A percentile compares a stretch with the other conserved stretches of the same genome.
These are phyloP conservation scores for Alternaria incomplexa DNA, from an alignment of 2,329 filamentous ascomycete species.

Conservation along the genomic window DNA sequence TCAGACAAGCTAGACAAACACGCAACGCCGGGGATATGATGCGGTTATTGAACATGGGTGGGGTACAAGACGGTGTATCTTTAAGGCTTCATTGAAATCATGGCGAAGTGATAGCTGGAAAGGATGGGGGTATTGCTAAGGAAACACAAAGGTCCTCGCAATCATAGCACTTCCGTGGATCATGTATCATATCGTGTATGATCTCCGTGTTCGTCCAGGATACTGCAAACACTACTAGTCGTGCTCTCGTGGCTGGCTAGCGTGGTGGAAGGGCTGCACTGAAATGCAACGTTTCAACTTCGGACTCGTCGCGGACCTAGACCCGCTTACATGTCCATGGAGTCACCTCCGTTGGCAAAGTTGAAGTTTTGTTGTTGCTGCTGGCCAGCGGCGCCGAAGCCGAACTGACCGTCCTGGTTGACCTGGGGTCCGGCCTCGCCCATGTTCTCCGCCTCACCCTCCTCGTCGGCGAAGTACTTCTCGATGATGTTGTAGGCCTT, in stretches of 20 bases:
- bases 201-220: constrained; percentile 21
- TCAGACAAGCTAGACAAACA: constrained; percentile 36
- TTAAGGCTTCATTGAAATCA: constrained; percentile 47
- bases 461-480: constrained; percentile 99
- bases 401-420: constrained; percentile 76
- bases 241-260: constrained; percentile 12
- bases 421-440: constrained; percentile 78
- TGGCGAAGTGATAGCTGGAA: constrained; percentile 36
- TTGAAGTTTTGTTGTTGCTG: constrained; percentile 83
- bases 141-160: constrained; percentile 23
- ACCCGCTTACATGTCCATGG: constrained; percentile 72
- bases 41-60: constrained; percentile 41
- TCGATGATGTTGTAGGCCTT: constrained; percentile 99
- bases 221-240: constrained; percentile 14
- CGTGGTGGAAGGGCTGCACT: constrained; percentile 7
- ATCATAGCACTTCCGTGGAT: constrained; percentile 27
- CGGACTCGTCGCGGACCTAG: constrained; percentile 4
- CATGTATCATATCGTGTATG: constrained; percentile 35
- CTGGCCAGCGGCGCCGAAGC: constrained; percentile 70
- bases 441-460: constrained; percentile 77
- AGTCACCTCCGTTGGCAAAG: constrained; percentile 80
- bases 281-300: constrained; percentile 12
- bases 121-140: constrained; percentile 31
- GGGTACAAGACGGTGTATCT: constrained; percentile 53
- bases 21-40: constrained; percentile 52